phyloP scores from a whole-genome alignment of 495 filamentous ascomycete genomes.

The Podospora didyma region DNA sequence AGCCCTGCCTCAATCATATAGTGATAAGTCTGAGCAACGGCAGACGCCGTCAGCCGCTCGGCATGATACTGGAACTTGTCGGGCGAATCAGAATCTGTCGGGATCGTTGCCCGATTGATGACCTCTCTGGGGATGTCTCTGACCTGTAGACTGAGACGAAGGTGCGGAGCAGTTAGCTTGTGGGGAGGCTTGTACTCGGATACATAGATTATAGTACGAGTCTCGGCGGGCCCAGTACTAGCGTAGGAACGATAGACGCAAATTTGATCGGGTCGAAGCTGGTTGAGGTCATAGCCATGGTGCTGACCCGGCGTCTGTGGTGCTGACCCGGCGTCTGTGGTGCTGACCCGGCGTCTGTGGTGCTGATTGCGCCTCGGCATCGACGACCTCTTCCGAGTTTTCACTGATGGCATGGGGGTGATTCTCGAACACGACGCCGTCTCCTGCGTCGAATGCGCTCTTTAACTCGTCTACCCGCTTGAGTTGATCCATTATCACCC shows the following conservation, averaged over 20 bases:
- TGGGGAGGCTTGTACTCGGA: constrained; percentile 5
- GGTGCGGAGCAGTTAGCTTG: constrained; percentile 2
- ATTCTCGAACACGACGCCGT: constrained; percentile 10
- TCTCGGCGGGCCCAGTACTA: neutral
- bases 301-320: neutral
- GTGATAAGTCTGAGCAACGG: constrained; percentile 5
- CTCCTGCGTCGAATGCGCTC: neutral
- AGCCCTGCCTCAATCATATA: constrained; percentile 8
- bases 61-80: constrained; percentile 3
- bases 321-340: neutral
- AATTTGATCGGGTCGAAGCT: constrained; percentile 23
- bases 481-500: constrained; percentile 7
- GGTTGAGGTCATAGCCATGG: constrained; percentile 2
- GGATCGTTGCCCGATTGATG: neutral
- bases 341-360: too few relatives aligned
- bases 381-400: neutral
- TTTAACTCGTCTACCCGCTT: neutral
- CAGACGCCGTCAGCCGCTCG: neutral
- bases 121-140: constrained; percentile 4
- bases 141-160: neutral
- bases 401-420: constrained; percentile 4
- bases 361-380: constrained; percentile 33
- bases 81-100: neutral
- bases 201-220: constrained; percentile 19
- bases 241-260: constrained; percentile 22